phyloP scores from a whole-genome alignment of 1,284 basidiomycete species.

The Trametes pubescens region DNA sequence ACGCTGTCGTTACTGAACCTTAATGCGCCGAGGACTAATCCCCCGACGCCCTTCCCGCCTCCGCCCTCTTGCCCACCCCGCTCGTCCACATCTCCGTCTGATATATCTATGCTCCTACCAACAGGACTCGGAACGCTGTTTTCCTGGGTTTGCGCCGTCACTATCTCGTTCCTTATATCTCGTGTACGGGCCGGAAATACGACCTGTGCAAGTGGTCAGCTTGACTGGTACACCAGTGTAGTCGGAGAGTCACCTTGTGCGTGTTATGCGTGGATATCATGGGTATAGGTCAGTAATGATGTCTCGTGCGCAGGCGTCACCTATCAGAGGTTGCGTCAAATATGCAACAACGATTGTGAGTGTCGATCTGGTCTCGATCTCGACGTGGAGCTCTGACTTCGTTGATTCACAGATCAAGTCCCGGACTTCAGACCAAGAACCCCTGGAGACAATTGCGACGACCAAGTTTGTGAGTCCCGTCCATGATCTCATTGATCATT shows the following conservation, averaged over 20 bases:
- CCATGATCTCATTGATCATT: too few relatives aligned
- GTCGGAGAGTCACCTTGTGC: constrained; percentile 33
- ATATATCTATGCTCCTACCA: too few relatives aligned
- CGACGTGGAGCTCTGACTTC: not conserved
- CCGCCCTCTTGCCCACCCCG: too few relatives aligned
- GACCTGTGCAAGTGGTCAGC: constrained; percentile 28
- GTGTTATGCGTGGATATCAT: not conserved
- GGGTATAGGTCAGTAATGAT: not conserved
- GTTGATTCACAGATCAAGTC: constrained; percentile 23
- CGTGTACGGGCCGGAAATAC: constrained; percentile 22
- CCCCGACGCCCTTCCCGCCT: too few relatives aligned
- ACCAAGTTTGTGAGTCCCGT: constrained; percentile 28
- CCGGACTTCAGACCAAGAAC: constrained; percentile 15
- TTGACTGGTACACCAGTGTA: constrained; percentile 32
- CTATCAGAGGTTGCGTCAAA: constrained; percentile 18
- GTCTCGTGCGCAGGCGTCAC: constrained; percentile 13
- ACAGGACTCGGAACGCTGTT: not conserved
- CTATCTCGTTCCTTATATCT: not conserved
- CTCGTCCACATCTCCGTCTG: too few relatives aligned
- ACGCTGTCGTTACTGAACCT: too few relatives aligned
- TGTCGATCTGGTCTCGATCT: not conserved
- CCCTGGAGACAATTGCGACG: constrained; percentile 33
- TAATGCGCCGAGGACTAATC: too few relatives aligned
- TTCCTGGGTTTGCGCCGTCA: not conserved
- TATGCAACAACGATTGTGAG: constrained; percentile 25